Evolutionary conservation across 129 eudicot species (phyloP).

Genomic region (Sambucus nigra): DNA sequence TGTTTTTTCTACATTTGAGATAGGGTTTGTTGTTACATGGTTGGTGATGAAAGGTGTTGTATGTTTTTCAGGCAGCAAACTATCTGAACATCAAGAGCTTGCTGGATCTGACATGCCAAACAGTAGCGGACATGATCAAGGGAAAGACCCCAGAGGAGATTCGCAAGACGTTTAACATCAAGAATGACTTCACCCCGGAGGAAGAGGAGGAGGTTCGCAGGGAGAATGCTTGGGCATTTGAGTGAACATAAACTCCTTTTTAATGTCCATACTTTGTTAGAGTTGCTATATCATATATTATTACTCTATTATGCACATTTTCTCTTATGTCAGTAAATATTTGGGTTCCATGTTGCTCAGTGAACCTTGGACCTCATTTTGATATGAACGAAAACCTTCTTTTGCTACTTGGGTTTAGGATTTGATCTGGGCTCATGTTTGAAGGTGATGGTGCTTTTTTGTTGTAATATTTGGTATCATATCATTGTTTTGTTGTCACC

Average conservation of each 20-base stretch:
- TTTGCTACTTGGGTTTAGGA: not conserved
- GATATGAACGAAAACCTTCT: not conserved
- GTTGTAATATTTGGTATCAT: no score
- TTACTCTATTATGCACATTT: not conserved
- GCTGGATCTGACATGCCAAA: conserved; percentile 19
- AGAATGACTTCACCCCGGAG: conserved; percentile 23
- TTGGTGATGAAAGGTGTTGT: no score
- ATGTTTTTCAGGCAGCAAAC: conserved; percentile 17
- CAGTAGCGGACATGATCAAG: conserved; percentile 19
- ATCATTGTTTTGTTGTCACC: no score
- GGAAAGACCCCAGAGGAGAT: conserved; percentile 21
- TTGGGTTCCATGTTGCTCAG: not conserved
- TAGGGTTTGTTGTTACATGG: not conserved
- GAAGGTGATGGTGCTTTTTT: no score
- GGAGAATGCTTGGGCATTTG: conserved; percentile 26
- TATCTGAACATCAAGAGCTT: conserved; percentile 21
- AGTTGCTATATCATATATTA: not conserved
- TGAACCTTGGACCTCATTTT: not conserved
- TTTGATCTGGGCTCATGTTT: not conserved
- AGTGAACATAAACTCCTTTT: not conserved
- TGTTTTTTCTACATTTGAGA: no score
- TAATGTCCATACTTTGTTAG: not conserved
- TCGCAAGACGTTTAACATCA: conserved; percentile 17
- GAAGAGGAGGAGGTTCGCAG: conserved; percentile 17
- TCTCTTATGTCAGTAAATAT: not conserved